These are phyloP conservation scores for Amanita rubescens DNA, from an alignment of 768 basidiomycete genomes.

Conservation along the genomic window DNA sequence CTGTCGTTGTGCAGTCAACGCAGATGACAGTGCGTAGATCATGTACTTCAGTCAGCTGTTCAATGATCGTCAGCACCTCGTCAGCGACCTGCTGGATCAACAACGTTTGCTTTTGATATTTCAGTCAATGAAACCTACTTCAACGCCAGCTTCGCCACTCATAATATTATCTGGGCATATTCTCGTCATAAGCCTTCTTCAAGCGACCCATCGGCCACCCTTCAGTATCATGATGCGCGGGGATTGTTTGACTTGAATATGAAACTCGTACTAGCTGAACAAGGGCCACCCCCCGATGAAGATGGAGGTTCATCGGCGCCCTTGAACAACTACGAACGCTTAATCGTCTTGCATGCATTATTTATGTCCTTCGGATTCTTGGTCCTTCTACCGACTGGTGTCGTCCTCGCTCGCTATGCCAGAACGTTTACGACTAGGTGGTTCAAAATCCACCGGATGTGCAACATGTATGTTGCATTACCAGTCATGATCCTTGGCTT, in stretches of 20 bases:
- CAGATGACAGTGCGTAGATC: conserved; percentile 21
- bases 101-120: conserved; percentile 35
- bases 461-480: conserved; percentile 41
- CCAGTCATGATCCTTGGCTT: conserved; percentile 44
- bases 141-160: conserved; percentile 17
- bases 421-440: conserved; percentile 44
- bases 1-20: conserved; percentile 29
- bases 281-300: conserved; percentile 4
- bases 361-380: conserved; percentile 48
- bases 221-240: conserved; percentile 28
- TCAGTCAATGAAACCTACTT: conserved; percentile 29
- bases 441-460: conserved; percentile 48
- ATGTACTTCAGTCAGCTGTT: background rate
- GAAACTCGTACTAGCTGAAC: conserved; percentile 18
- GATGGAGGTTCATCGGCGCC: background rate
- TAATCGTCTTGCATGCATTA: conserved; percentile 47
- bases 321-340: conserved; percentile 21
- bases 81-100: conserved; percentile 26
- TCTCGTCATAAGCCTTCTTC: conserved; percentile 15
- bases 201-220: conserved; percentile 20
- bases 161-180: conserved; percentile 34
- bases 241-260: conserved; percentile 29
- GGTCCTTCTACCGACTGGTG: conserved; percentile 46
- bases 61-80: conserved; percentile 5
- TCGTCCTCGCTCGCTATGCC: conserved; percentile 46